A percentile compares a stretch with the other conserved stretches of the same genome.
phyloP scores from a whole-genome alignment of 208 protist species.

The Tetramitus jugosus region DNA sequence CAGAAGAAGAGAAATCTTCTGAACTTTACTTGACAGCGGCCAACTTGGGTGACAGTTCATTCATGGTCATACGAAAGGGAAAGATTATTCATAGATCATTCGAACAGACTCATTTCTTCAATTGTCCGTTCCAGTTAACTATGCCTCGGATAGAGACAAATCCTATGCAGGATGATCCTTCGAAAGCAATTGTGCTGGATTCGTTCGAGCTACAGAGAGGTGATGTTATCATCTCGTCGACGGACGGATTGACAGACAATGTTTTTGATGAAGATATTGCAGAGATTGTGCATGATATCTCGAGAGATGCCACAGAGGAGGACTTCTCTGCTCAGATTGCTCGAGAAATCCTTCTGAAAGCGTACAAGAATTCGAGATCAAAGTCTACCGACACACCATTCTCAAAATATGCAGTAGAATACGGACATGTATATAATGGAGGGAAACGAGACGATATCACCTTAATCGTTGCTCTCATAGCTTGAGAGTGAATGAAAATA shows the following conservation, averaged over 20 bases:
- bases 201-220: neutral
- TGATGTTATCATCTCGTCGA: neutral
- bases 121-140: neutral
- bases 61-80: neutral
- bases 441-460: neutral
- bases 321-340: no score
- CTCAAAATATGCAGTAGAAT: neutral
- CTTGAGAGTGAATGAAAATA: neutral
- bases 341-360: no score
- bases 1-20: neutral
- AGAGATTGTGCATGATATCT: no score
- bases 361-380: neutral
- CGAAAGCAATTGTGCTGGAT: neutral
- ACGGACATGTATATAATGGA: neutral
- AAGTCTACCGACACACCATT: neutral
- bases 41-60: neutral
- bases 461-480: neutral
- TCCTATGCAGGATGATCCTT: neutral
- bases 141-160: neutral
- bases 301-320: no score
- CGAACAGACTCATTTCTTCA: neutral
- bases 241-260: neutral
- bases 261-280: no score
- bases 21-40: neutral
- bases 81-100: neutral